A percentile compares a stretch with the other conserved stretches of the same genome.
Evolutionary conservation across 352 stramenopile species (phyloP).

Genomic region (Pythium brachiatum): DNA sequence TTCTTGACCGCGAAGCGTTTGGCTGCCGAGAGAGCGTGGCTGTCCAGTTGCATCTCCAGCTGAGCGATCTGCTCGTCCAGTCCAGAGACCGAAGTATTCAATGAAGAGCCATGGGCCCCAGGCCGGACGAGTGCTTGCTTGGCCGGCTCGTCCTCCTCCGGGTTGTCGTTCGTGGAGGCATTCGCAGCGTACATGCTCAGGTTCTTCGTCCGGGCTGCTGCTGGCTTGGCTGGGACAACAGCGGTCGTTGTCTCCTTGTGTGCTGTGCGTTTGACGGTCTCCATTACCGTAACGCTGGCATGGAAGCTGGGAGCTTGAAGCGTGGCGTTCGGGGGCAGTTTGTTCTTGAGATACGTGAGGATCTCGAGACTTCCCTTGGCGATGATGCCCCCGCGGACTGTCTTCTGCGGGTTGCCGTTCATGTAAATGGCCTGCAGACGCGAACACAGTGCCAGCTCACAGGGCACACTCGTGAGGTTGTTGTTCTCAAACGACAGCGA

Average conservation of each 20-base stretch:
- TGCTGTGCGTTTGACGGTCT: background rate
- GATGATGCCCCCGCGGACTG: slow-evolving; percentile 64
- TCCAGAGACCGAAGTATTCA: background rate
- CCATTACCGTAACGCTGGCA: background rate
- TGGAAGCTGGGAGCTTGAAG: slow-evolving; percentile 15
- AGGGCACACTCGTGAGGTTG: slow-evolving; percentile 58
- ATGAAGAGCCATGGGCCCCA: background rate
- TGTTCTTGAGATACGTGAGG: slow-evolving; percentile 79
- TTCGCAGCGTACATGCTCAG: slow-evolving; percentile 28
- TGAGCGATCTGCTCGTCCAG: slow-evolving; percentile 39
- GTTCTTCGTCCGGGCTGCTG: slow-evolving; percentile 8
- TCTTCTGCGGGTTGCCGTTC: slow-evolving; percentile 85
- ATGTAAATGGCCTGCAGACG: slow-evolving; percentile 74
- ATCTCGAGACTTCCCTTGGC: slow-evolving; percentile 76
- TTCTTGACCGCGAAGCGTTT: slow-evolving; percentile 86
- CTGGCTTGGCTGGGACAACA: slow-evolving; percentile 3
- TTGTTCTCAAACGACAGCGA: slow-evolving; percentile 88
- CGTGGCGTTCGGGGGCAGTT: slow-evolving; percentile 43
- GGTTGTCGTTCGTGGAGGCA: background rate
- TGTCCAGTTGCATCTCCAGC: slow-evolving; percentile 66
- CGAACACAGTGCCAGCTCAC: slow-evolving; percentile 59
- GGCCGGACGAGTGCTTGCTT: slow-evolving; percentile 2
- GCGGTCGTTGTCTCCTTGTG: background rate
- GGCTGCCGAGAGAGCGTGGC: slow-evolving; percentile 50
- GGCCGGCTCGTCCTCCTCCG: background rate